Conservation (phyloP, 176 grass and related monocot species). For the Musa acuminata region DNA sequence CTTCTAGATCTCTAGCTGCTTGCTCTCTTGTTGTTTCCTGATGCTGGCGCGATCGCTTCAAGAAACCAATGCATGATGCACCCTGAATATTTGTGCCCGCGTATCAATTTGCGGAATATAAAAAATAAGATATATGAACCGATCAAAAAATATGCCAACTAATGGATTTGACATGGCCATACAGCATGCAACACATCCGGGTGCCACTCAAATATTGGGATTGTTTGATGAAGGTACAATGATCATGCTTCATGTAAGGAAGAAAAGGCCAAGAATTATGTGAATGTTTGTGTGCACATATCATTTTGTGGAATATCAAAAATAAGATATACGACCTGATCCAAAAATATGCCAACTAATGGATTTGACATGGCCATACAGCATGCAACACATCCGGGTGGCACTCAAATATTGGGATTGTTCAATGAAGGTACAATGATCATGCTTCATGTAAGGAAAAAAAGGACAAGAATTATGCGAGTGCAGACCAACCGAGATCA, state of each 20-base stretch:
- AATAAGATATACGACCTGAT: conserved; percentile 8
- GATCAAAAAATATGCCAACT: neutral
- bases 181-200: neutral
- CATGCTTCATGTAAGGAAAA: neutral
- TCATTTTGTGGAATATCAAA: conserved; percentile 2
- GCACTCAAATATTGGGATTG: no score
- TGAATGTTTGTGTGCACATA: conserved; percentile 18
- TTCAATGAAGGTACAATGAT: no score
- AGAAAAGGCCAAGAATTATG: neutral
- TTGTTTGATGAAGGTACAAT: no score
- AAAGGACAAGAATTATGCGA: neutral
- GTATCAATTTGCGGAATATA: conserved; percentile 4
- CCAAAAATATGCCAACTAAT: neutral
- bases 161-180: conserved; percentile 3
- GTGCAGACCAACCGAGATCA: conserved; percentile 53
- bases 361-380: neutral
- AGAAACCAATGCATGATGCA: conserved; percentile 65
- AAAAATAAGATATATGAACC: conserved; percentile 5
- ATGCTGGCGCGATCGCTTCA: conserved; percentile 61
- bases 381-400: neutral
- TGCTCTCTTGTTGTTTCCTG: conserved; percentile 64
- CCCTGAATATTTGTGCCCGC: conserved; percentile 48
- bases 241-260: neutral
- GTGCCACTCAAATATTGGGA: no score
- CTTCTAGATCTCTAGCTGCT: conserved; percentile 73